Evolutionary conservation across 805 yeast species (phyloP).

Genomic region (Pichia exigua): DNA sequence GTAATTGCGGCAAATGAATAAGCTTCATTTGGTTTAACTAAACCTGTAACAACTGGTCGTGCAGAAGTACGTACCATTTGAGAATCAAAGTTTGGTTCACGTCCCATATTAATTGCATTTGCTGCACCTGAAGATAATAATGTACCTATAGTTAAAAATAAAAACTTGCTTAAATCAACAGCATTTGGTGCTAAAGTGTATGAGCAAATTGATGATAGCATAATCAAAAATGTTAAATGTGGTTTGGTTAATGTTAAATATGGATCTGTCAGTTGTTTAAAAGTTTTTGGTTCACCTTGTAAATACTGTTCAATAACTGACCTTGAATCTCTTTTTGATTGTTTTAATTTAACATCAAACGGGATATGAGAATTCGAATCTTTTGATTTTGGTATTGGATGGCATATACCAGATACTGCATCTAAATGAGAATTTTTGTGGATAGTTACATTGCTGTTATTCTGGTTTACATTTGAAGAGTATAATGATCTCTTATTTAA

Average conservation of each 20-base stretch:
- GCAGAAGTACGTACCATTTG: conserved; percentile 82
- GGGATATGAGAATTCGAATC: conserved; percentile 33
- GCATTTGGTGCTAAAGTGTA: conserved; percentile 87
- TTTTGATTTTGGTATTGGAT: conserved; percentile 15
- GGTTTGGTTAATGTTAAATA: conserved; percentile 88
- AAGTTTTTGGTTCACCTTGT: conserved; percentile 21
- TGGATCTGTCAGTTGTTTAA: conserved; percentile 42
- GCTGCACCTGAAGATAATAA: conserved; percentile 88
- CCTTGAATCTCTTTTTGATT: conserved; percentile 8
- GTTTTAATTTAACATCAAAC: conserved; percentile 45
- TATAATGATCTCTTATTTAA: conserved; percentile 3
- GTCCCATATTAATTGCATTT: conserved; percentile 93
- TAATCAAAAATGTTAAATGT: conserved; percentile 75
- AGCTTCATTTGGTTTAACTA: conserved; percentile 69
- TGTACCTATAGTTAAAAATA: conserved; percentile 77
- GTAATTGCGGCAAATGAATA: conserved; percentile 67
- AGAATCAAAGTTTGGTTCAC: conserved; percentile 86
- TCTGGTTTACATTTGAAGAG: neutral
- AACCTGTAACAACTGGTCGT: conserved; percentile 86
- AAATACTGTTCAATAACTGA: conserved; percentile 20
- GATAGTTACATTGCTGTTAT: neutral
- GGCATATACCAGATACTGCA: conserved; percentile 31
- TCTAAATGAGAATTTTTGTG: neutral
- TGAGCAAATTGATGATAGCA: conserved; percentile 85
- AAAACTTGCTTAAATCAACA: conserved; percentile 61